Percentiles rank a stretch among this genome's conserved stretches.
Evolutionary conservation across 2,329 filamentous ascomycete genomes (phyloP).

Genomic region (Cladosporium velox): DNA sequence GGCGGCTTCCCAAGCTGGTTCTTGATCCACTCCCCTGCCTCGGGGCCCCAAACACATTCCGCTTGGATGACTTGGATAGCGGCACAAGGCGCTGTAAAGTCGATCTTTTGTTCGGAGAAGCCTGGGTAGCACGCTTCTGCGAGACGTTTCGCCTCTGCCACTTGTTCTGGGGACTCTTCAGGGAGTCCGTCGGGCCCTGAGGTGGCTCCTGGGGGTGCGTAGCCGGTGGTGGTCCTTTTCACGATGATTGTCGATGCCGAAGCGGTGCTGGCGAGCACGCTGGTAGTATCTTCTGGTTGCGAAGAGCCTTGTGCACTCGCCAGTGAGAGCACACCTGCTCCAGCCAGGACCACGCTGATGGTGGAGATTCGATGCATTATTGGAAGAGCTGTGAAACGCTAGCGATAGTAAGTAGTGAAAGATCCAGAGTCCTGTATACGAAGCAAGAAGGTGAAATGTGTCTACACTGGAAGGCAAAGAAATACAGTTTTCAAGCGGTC

Average conservation of each 20-base stretch:
- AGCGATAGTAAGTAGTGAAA: not conserved
- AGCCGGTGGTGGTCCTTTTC: not conserved
- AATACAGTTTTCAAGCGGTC: not conserved
- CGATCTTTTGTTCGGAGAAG: not conserved
- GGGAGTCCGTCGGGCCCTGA: not conserved
- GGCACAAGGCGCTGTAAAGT: not conserved
- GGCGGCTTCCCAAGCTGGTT: not conserved
- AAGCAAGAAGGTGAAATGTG: not conserved
- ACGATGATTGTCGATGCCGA: not conserved
- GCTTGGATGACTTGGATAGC: not conserved
- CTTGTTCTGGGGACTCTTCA: not conserved
- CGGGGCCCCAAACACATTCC: constrained; percentile 1
- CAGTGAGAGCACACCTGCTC: not conserved
- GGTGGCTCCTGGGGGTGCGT: not conserved
- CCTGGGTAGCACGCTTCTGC: not conserved
- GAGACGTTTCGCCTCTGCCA: not conserved
- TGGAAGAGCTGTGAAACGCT: not conserved
- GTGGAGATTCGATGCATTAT: not conserved
- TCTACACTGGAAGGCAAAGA: not conserved
- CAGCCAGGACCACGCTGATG: not conserved
- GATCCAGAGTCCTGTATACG: not conserved
- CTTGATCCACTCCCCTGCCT: not conserved
- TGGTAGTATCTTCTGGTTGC: not conserved
- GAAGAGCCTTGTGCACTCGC: not conserved
- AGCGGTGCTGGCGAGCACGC: not conserved